Evolutionary conservation across 1,139 yeast genomes (phyloP).

Genomic region (Yamadazyma triangularis): DNA sequence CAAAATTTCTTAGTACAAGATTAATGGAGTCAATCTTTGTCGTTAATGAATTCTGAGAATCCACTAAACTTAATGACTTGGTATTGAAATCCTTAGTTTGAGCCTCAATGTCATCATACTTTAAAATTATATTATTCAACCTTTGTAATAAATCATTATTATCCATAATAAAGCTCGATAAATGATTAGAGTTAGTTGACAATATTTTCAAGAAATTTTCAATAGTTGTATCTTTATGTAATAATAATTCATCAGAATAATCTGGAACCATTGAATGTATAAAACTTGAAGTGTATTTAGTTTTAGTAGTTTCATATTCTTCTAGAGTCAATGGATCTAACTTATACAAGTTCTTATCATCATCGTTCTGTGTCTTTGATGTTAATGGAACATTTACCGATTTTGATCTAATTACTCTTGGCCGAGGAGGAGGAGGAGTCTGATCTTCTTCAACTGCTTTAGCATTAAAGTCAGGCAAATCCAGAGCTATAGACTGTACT

Average conservation of each 20-base stretch:
- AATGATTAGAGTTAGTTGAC: conserved; percentile 24
- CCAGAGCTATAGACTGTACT: conserved; percentile 42
- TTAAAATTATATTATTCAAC: conserved; percentile 20
- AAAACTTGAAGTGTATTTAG: not conserved
- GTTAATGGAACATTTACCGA: conserved; percentile 1
- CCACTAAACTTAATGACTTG: conserved; percentile 51
- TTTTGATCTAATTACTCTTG: conserved; percentile 1
- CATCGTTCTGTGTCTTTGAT: too few relatives aligned
- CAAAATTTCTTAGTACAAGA: conserved; percentile 55
- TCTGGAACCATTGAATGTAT: not conserved
- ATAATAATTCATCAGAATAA: not conserved
- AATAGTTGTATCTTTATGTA: not conserved
- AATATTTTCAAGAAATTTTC: conserved; percentile 41
- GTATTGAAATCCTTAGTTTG: conserved; percentile 64
- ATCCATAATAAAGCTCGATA: conserved; percentile 35
- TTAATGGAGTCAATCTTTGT: conserved; percentile 47
- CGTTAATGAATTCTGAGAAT: conserved; percentile 45
- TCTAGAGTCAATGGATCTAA: conserved; percentile 1
- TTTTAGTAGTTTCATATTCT: not conserved
- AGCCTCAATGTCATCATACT: conserved; percentile 51
- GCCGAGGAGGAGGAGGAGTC: too few relatives aligned
- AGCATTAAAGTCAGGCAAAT: conserved; percentile 22
- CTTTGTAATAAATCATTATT: conserved; percentile 37
- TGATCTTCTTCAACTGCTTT: conserved; percentile 7
- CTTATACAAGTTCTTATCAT: too few relatives aligned